Evolutionary conservation across 2,329 filamentous ascomycete genomes (phyloP), one percentile per base, ranked within the genome.

Genomic region (Colletotrichum filicis): DNA sequence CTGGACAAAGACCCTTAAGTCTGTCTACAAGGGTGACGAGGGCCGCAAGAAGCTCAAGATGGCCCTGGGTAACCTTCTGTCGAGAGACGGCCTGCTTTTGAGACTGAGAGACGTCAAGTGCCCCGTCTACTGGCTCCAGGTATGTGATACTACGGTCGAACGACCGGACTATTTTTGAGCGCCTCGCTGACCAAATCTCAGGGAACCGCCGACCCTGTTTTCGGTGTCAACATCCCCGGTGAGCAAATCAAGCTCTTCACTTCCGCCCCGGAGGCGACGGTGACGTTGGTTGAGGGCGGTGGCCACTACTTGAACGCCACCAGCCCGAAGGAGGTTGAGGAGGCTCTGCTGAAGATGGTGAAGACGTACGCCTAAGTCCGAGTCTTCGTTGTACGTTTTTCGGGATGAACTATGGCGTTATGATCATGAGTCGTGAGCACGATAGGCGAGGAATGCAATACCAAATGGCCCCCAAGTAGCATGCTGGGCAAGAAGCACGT

Each of bases 161-260:
- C 4, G 5, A 19, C 16, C 8, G 37, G 16, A 19, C 9, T 42
- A 42, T 19, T 16, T 42, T 26, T 9, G 7, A 5, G 26, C 4
- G n/a, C 11, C 8, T 32, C 6, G 56, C 74, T 77, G 46, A 78
- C 55, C 46, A 16, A 11, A 5, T 16, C 9, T 16, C 26, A 5
- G 87, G 86, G 86, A 19, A 83, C 83, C 2, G 80, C 82, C 2
- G 87, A 89, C 74, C 80, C 80, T 0, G 83, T 86, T 0, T 89
- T 83, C 75, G 80, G 83, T 4, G 78, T 78, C 1, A 77, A 74
- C 3, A 77, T 86, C 22, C 83, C 86, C 0, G 75, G 78, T 11
- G 86, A 88, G 76, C 85, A 89, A 32, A 87, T 89, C 74, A 83
- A 87, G 78, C 78, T 87, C 8, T 89, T 89, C 75, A 87, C 83